A percentile compares a stretch with the other conserved stretches of the same genome.
These are phyloP conservation scores for Yarrowia bubula DNA, from an alignment of 805 yeast species.

Conservation along the genomic window DNA sequence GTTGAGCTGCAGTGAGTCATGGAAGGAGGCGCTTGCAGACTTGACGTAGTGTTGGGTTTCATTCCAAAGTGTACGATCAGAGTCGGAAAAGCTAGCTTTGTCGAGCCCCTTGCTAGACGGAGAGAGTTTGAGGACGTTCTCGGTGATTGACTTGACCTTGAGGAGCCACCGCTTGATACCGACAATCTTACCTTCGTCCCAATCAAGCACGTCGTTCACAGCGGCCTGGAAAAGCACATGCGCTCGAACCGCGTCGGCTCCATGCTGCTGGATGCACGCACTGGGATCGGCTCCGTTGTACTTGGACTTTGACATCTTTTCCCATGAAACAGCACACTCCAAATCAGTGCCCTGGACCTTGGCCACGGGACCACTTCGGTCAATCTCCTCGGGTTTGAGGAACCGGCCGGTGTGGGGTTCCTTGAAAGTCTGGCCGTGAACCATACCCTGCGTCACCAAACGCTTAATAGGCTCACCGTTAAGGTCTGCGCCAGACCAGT, in stretches of 20 bases:
- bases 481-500: conserved; percentile 60
- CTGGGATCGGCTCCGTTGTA: conserved; percentile 92
- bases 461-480: conserved; percentile 78
- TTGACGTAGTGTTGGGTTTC: conserved; percentile 49
- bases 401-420: conserved; percentile 74
- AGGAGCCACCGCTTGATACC: conserved; percentile 88
- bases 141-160: conserved; percentile 46
- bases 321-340: conserved; percentile 59
- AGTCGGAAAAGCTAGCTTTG: conserved; percentile 38
- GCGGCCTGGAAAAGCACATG: conserved; percentile 93
- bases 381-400: conserved; percentile 75
- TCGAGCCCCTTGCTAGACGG: conserved; percentile 24
- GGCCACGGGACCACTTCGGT: conserved; percentile 44
- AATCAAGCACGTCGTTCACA: conserved; percentile 69
- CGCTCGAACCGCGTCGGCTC: conserved; percentile 93
- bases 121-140: background rate
- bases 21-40: conserved; percentile 60
- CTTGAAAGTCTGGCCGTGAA: conserved; percentile 80
- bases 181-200: conserved; percentile 86
- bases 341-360: conserved; percentile 50
- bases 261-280: conserved; percentile 68
- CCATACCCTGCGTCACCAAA: conserved; percentile 96
- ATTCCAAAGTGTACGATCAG: conserved; percentile 60
- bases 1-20: conserved; percentile 61
- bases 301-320: conserved; percentile 96